These are phyloP conservation scores for Talaromyces sp. DNA, from an alignment of 2,329 filamentous ascomycete species.

Conservation along the genomic window DNA sequence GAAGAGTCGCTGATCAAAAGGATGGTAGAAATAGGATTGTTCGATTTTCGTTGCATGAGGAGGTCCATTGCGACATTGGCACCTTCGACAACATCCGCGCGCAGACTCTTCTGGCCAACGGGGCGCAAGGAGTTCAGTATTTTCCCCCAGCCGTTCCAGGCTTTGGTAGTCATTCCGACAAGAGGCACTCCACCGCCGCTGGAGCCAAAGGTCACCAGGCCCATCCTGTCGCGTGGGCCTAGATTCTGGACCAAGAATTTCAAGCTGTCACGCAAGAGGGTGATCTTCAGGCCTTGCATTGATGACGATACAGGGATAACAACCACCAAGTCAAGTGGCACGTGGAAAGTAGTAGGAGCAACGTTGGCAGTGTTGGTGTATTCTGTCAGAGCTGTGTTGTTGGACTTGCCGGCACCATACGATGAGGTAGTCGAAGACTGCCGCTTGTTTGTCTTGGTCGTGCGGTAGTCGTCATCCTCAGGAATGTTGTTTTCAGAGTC, in stretches of 20 bases:
- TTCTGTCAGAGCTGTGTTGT: constrained; percentile 83
- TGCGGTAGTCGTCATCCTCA: constrained; percentile 81
- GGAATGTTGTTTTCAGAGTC: constrained; percentile 75
- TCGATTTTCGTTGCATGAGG: constrained; percentile 94
- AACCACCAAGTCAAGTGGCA: constrained; percentile 91
- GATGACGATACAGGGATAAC: constrained; percentile 96
- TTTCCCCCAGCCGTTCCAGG: constrained; percentile 86
- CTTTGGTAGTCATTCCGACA: constrained; percentile 96
- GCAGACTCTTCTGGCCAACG: constrained; percentile 92
- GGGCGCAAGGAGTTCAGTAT: constrained; percentile 83
- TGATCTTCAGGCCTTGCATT: constrained; percentile 99
- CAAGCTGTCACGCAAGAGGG: constrained; percentile 82
- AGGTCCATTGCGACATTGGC: constrained; percentile 98
- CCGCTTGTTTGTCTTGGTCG: constrained; percentile 53
- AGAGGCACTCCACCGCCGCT: constrained; percentile 88
- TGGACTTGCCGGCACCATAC: constrained; percentile 77
- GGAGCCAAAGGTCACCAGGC: constrained; percentile 92
- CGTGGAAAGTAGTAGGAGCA: constrained; percentile 61
- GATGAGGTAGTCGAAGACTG: constrained; percentile 79
- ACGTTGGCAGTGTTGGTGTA: constrained; percentile 68
- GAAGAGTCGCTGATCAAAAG: constrained; percentile 96
- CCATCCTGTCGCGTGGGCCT: constrained; percentile 93
- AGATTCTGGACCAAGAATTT: constrained; percentile 87
- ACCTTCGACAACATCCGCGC: constrained; percentile 93
- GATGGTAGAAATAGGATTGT: constrained; percentile 91